Conservation (phyloP, 140 eudicot species). For the Stevia rebaudiana region DNA sequence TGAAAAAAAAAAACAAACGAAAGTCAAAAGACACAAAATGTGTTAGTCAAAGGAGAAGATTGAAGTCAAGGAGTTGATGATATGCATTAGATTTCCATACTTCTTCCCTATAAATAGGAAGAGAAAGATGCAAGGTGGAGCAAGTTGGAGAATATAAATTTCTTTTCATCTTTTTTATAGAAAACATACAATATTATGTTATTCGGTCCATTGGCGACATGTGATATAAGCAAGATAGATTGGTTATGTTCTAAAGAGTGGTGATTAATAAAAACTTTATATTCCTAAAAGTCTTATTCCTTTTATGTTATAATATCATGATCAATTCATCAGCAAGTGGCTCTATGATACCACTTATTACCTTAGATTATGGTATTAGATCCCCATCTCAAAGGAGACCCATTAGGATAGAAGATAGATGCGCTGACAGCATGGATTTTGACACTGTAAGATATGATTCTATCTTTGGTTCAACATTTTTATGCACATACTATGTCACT, state of each 20-base stretch:
- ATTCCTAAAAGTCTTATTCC: neutral
- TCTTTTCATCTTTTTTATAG: neutral
- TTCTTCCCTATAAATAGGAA: constrained; percentile 40
- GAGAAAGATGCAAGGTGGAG: constrained; percentile 30
- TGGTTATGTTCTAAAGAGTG: constrained; percentile 24
- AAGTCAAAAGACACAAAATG: constrained; percentile 13
- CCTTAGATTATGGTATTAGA: constrained; percentile 46
- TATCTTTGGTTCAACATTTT: too few species aligned
- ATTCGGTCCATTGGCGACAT: too few species aligned
- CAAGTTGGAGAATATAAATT: constrained; percentile 49
- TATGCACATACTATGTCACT: too few species aligned
- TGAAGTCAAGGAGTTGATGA: constrained; percentile 41
- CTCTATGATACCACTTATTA: constrained; percentile 26
- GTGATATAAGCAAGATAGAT: too few species aligned
- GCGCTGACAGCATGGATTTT: neutral
- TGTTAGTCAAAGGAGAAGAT: constrained; percentile 39
- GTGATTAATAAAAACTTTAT: constrained; percentile 26
- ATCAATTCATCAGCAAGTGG: constrained; percentile 49
- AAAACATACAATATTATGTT: too few species aligned
- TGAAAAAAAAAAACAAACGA: constrained; percentile 18
- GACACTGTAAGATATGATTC: too few species aligned
- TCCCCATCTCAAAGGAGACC: constrained; percentile 33
- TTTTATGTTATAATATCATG: constrained; percentile 11
- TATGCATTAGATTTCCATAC: constrained; percentile 38
- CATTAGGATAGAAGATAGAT: constrained; percentile 47